A percentile compares a stretch with the other conserved stretches of the same genome.
phyloP scores from a whole-genome alignment of 179 eudicot genomes.

The Heliamphora pulchella region DNA sequence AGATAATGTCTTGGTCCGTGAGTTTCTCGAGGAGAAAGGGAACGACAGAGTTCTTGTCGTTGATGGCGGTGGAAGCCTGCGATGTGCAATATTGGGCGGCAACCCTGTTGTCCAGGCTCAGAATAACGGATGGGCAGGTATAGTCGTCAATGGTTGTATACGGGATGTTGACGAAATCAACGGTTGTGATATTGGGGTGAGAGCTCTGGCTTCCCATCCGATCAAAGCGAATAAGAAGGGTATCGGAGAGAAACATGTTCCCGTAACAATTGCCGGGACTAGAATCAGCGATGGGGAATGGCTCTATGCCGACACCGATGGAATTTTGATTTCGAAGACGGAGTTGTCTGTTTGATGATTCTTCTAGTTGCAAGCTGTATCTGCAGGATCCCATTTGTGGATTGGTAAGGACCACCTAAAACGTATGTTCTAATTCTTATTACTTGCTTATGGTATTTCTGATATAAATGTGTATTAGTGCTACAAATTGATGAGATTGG shows the following conservation, averaged over 20 bases:
- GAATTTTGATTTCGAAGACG: conserved; percentile 35
- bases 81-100: conserved; percentile 53
- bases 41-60: conserved; percentile 50
- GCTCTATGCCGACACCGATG: conserved; percentile 49
- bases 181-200: conserved; percentile 49
- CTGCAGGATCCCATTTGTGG: too few relatives aligned
- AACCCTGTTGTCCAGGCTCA: conserved; percentile 52
- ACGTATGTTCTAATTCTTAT: too few relatives aligned
- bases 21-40: conserved; percentile 46
- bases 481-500: too few relatives aligned
- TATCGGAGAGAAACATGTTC: conserved; percentile 49
- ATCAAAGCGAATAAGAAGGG: conserved; percentile 53
- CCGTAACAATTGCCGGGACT: conserved; percentile 36
- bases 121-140: conserved; percentile 55
- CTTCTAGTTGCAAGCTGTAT: too few relatives aligned
- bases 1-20: conserved; percentile 43
- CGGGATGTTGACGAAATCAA: conserved; percentile 54
- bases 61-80: conserved; percentile 43
- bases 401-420: too few relatives aligned
- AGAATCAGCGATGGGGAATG: conserved; percentile 42
- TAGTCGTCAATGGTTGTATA: conserved; percentile 48
- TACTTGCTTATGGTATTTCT: too few relatives aligned
- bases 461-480: too few relatives aligned
- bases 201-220: conserved; percentile 47
- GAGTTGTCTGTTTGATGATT: conserved; percentile 33